A percentile compares a stretch with the other conserved stretches of the same genome.
Evolutionary conservation across 768 basidiomycete genomes (phyloP).

Genomic region (Pholiota molesta): DNA sequence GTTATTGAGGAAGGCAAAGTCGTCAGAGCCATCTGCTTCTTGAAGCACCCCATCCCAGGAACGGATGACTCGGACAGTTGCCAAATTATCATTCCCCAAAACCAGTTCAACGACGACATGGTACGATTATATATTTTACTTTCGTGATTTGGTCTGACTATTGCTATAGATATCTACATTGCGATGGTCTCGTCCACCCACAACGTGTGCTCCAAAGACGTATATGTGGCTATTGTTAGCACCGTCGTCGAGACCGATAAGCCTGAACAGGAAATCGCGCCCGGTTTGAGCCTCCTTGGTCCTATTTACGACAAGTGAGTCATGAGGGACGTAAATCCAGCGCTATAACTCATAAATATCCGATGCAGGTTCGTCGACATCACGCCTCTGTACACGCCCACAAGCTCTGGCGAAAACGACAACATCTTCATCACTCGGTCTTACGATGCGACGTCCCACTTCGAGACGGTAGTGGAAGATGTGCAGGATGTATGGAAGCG

Average conservation of each 20-base stretch:
- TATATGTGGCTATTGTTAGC: conserved; percentile 97
- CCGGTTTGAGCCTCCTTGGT: conserved; percentile 90
- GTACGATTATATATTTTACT: conserved; percentile 44
- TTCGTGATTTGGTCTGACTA: not conserved
- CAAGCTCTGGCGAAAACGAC: conserved; percentile 77
- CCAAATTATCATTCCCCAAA: conserved; percentile 98
- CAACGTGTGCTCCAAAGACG: conserved; percentile 94
- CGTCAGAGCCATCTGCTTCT: conserved; percentile 93
- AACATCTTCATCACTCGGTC: conserved; percentile 97
- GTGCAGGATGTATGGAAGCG: conserved; percentile 97
- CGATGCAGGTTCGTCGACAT: conserved; percentile 82
- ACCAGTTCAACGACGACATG: conserved; percentile 94
- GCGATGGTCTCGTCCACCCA: conserved; percentile 97
- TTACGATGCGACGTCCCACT: conserved; percentile 98
- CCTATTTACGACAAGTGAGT: conserved; percentile 91
- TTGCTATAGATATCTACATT: conserved; percentile 88
- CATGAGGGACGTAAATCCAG: not conserved
- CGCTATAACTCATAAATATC: conserved; percentile 9
- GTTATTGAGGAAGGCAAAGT: conserved; percentile 95
- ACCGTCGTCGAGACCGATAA: conserved; percentile 95
- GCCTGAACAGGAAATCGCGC: conserved; percentile 91
- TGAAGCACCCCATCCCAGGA: conserved; percentile 97
- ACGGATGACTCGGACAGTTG: conserved; percentile 95
- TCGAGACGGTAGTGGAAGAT: conserved; percentile 98
- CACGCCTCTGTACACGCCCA: conserved; percentile 87